Evolutionary conservation across 164 flowering plant genomes (phyloP), one percentile per base, ranked within the genome.

Genomic region (Annona squamosa): DNA sequence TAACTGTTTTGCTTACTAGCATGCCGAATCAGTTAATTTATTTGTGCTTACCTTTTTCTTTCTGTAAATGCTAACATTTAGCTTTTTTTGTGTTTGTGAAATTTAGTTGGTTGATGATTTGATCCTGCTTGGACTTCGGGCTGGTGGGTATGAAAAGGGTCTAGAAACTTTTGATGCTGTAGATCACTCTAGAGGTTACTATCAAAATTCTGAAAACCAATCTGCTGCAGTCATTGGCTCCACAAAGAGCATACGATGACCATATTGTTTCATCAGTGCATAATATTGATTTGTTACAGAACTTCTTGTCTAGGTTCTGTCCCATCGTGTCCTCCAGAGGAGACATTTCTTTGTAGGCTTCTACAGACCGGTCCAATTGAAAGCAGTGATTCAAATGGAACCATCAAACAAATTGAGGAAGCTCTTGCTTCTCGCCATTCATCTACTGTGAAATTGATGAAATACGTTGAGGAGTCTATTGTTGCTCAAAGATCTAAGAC

Each of bases 71-170:
- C 70, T 71, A 2, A 6, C 4, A 52, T 64, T 64, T 44, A 6
- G 56, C 12, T 9, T 73, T 71, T 16, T 4, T 4, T 68, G 65
- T 10, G 16, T 76, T 76, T 18, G 26, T 59, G 41, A 45, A 65
- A 73, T 84, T 52, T 82, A 96, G 99, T 80, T 96, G 86, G 87
- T 77, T 79, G 98, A 92, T 81, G 97, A 93, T 81, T 75, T 96
- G 79, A 71, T 86, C 65, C 75, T 96, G 57, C 88, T 96, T 79
- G 91, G 97, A 65, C 74, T 84, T 64, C 87, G 86, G 70, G 89
- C 87, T 73, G 97, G 97, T 44, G 87, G 84, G n/a, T 80, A 78
- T 65, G 83, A 77, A 78, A 67, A 73, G 75, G 77, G 83, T 72
- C 76, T 92, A 71, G 79, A 84, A 65, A 71, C 48, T 43, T 80